phyloP scores from a whole-genome alignment of 768 basidiomycete genomes.

The Galerina sulciceps region DNA sequence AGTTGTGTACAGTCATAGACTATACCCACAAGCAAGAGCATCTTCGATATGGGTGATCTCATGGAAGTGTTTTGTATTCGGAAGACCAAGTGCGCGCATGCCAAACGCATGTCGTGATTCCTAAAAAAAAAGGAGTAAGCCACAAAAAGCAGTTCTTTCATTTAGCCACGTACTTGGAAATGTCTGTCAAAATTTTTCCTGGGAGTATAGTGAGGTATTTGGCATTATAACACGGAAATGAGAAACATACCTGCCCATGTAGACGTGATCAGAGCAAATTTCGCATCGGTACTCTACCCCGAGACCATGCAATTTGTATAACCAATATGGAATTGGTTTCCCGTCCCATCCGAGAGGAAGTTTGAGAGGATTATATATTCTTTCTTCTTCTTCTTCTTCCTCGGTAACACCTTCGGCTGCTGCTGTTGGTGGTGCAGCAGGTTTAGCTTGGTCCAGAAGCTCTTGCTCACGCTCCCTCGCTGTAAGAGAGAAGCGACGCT shows the following conservation, averaged over 20 bases:
- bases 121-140: slow-evolving; percentile 34
- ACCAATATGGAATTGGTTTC: slow-evolving; percentile 98
- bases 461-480: slow-evolving; percentile 98
- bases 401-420: slow-evolving; percentile 49
- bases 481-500: slow-evolving; percentile 94
- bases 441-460: slow-evolving; percentile 69
- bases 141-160: no score
- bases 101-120: slow-evolving; percentile 98
- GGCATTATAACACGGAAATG: background rate
- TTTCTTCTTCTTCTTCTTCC: slow-evolving; percentile 90
- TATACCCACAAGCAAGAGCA: slow-evolving; percentile 83
- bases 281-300: slow-evolving; percentile 99
- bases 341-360: slow-evolving; percentile 98
- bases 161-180: slow-evolving; percentile 68
- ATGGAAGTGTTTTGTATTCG: slow-evolving; percentile 99
- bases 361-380: slow-evolving; percentile 98
- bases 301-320: slow-evolving; percentile 96
- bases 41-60: slow-evolving; percentile 98
- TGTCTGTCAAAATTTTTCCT: slow-evolving; percentile 96
- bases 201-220: slow-evolving; percentile 9
- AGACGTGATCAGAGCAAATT: slow-evolving; percentile 95
- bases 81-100: slow-evolving; percentile 95
- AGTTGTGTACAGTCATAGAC: background rate
- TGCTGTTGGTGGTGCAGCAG: slow-evolving; percentile 49
- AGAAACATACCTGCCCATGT: slow-evolving; percentile 84